Evolutionary conservation across 306 rosid species (phyloP), one percentile per base, ranked within the genome.

Genomic region (Heteromeles arbutifolia): DNA sequence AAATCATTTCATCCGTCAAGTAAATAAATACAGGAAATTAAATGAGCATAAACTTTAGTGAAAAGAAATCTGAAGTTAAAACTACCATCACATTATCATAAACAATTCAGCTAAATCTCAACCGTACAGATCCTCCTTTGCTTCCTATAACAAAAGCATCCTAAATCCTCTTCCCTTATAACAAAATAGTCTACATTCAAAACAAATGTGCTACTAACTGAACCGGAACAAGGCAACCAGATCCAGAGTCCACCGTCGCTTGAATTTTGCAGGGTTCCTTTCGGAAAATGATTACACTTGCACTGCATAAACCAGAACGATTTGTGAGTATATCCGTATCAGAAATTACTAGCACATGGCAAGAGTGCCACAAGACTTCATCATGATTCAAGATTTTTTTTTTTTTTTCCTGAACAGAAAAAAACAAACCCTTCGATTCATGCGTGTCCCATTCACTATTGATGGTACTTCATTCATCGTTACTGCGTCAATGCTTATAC

Each of bases 261-360:
- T 1, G 29, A 8, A 39, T 28, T 12, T 48, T 15, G 44, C 43
- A 69, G 24, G 69, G 22, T 24, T 69, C 61, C 69, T 3, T 9
- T 21, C 2, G 17, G n/a, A 26, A 67, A 73, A 11, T 13, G 17
- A 28, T 79, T 78, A 79, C 32, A 61, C 75, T 79, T 79, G 83
- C 83, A 79, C 83, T 79, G 75, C 74, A 34, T 6, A 48, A 34
- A 71, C 29, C 37, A 66, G 13, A 65, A 32, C 32, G 18, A 73
- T 22, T 22, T n/a, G 28, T 73, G 3, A 73, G 54, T 2, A 72
- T 4, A 22, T 54, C 31, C 11, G 53, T 15, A 48, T 48, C 21
- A 14, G 53, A 34, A 34, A 34, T 6, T 34, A 6, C 37, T 32
- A 32, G 37, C 37, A 32, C 39, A 34, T 6, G 39, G 39, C 39